Evolutionary conservation across 768 basidiomycete genomes (phyloP), one percentile per base, ranked within the genome.

Genomic region (Tubosaeta sp.): DNA sequence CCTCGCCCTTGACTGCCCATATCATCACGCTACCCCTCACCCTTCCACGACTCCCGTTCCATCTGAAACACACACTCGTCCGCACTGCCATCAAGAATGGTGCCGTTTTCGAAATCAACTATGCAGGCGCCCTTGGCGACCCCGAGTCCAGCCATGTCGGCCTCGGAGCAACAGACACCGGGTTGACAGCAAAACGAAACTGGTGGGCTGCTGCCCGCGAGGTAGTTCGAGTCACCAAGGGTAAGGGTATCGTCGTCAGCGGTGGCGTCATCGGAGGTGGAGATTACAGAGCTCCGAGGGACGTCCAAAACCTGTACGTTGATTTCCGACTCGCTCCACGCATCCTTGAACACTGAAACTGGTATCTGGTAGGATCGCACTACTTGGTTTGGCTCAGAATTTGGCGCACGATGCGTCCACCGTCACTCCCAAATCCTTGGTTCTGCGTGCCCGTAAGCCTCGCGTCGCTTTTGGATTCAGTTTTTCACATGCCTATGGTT

Each of bases 121-220:
- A 92, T 55, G 82, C 81, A 0, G 86, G 87, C 13, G 86, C 88
- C 0, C 68, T 93, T 0, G 83, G 80, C 1, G 83, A 84, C 44
- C 74, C 76, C 17, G 82, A 84, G 43, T 52, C 74, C 0, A 58
- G 72, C 17, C 65, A 81, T 11, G 58, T 70, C 4, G 70, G 73
- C 14, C 74, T 78, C 12, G 77, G 78, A 6, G 79, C 70, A 3
- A 79, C 74, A 14, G 82, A 84, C 51, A 76, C 72, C 29, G 83
- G 81, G 0, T 61, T 74, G 3, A 68, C 66, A 9, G 79, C 81
- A 5, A 88, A 88, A 70, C 72, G 88, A 37, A 89, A 91, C 57
- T 90, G 90, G 91, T 89, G 91, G 91, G 82, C 86, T 0, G 76
- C 81, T 0, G 81, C 88, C 11, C 73, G 85, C 32, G 91, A 95